A percentile compares a stretch with the other conserved stretches of the same genome.
phyloP scores from a whole-genome alignment of 371 early-diverging fungal genomes.

The Mortierella sp. region DNA sequence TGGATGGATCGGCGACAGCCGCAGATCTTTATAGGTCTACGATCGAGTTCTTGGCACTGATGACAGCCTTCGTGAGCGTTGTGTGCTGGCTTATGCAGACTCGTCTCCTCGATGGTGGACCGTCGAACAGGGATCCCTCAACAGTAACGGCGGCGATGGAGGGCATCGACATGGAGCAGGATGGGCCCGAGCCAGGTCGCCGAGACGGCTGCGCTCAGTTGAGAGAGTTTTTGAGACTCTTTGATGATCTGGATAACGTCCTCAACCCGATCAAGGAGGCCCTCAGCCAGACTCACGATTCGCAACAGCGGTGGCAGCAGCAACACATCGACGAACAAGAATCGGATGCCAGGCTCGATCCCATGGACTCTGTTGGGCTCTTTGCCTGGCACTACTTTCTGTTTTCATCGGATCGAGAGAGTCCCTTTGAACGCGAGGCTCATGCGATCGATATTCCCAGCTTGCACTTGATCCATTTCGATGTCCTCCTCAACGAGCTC shows the following conservation, averaged over 20 bases:
- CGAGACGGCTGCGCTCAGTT: not conserved
- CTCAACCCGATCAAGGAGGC: slow-evolving; percentile 45
- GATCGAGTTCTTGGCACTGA: slow-evolving; percentile 43
- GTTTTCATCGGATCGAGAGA: slow-evolving; percentile 22
- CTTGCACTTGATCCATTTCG: slow-evolving; percentile 25
- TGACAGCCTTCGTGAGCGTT: slow-evolving; percentile 54
- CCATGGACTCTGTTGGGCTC: slow-evolving; percentile 32
- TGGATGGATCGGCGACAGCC: not conserved
- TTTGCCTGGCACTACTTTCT: slow-evolving; percentile 46
- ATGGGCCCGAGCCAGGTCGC: not conserved
- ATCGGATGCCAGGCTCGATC: not conserved
- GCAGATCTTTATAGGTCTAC: slow-evolving; percentile 39
- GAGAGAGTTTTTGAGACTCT: slow-evolving; percentile 19
- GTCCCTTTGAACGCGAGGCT: slow-evolving; percentile 23
- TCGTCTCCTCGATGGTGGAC: slow-evolving; percentile 1
- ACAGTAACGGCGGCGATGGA: not conserved
- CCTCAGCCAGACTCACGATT: not conserved
- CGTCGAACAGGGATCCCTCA: not conserved
- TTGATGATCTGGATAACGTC: slow-evolving; percentile 45
- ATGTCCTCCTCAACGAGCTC: slow-evolving; percentile 56
- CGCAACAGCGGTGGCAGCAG: not conserved
- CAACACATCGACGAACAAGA: not conserved
- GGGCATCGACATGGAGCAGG: slow-evolving; percentile 6
- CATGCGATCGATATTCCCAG: not conserved
- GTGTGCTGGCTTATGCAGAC: slow-evolving; percentile 48